Evolutionary conservation across 257 asterid species (phyloP), one percentile per base, ranked within the genome.

Genomic region (Anisodus acutangulus): DNA sequence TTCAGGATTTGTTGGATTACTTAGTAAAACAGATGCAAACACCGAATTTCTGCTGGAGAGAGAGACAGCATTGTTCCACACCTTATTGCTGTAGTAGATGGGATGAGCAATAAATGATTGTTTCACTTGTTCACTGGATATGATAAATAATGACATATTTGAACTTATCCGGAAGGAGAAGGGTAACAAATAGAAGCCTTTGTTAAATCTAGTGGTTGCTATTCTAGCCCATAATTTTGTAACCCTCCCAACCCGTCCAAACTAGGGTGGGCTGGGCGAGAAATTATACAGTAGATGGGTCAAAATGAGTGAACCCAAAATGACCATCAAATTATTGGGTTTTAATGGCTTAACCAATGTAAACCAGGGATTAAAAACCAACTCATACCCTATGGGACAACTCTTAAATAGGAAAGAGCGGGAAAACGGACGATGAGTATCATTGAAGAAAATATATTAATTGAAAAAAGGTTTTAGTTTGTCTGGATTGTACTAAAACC

Each of bases 261-360:
- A 39, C n/a, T 39, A 69, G 53, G 13, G 76, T 2, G 26, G 22
- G 54, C 39, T 69, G 78, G 12, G 78, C 7, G 13, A 69, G 78
- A 68, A 37, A 39, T 19, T 39, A 69, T 69, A 17, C 15, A 70
- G 78, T 16, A 17, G 78, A 70, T 4, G 16, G 35, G 41, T 70
- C 78, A 70, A 37, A 70, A 41, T 70, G 19, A 41, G 55, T 41
- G 78, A 15, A 70, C 78, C 41, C 55, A 70, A 69, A 69, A 69
- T 41, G 54, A 41, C 15, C 78, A 16, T 70, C 16, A 70, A 70
- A 17, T 54, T 70, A 70, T 17, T 70, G 78, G 45, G 78, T 41
- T 70, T 69, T 41, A 70, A 70, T 69, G 78, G 16, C 78, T 69
- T 39, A 43, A 41, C 78, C 53, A 69, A 39, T 69, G 53, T 17